A percentile compares a stretch with the other conserved stretches of the same genome.
Conservation (phyloP, 1,139 yeast genomes). For the Protomyces pachydermus region DNA sequence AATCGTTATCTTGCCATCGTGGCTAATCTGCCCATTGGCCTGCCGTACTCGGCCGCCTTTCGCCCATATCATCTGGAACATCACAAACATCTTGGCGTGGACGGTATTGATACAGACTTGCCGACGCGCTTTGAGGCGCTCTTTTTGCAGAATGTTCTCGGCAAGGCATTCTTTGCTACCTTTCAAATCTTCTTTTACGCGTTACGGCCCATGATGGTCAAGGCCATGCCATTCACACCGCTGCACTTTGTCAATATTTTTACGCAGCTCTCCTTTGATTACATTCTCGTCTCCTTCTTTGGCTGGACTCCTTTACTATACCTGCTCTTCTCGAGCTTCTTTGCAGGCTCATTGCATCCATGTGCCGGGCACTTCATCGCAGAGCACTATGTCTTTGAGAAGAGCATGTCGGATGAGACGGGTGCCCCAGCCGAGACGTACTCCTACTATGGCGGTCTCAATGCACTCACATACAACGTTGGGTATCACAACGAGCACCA, state of each 20-base stretch:
- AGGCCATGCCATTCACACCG: constrained; percentile 66
- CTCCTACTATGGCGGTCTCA: constrained; percentile 79
- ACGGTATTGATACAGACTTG: constrained; percentile 74
- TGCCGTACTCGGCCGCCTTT: constrained; percentile 86
- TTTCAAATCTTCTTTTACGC: constrained; percentile 88
- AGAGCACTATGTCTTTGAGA: constrained; percentile 75
- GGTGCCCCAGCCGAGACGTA: constrained; percentile 70
- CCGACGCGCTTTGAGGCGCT: constrained; percentile 76
- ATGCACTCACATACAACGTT: constrained; percentile 78
- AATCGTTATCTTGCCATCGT: constrained; percentile 74
- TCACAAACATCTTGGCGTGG: constrained; percentile 88
- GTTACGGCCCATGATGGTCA: constrained; percentile 78
- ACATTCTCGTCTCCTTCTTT: constrained; percentile 52
- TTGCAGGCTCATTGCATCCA: constrained; percentile 90
- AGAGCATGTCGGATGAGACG: constrained; percentile 43
- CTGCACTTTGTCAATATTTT: constrained; percentile 50
- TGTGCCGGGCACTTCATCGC: constrained; percentile 94
- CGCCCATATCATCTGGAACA: constrained; percentile 82
- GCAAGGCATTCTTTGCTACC: constrained; percentile 75
- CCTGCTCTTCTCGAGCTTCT: constrained; percentile 68
- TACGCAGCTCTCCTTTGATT: constrained; percentile 58
- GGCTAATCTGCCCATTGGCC: constrained; percentile 78
- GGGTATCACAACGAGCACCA: constrained; percentile 95
- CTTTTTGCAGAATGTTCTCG: constrained; percentile 67
- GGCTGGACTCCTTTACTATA: constrained; percentile 64